A percentile compares a stretch with the other conserved stretches of the same genome.
phyloP scores from a whole-genome alignment of 169 alveolate species.

The Cryptosporidium xiaoi region DNA sequence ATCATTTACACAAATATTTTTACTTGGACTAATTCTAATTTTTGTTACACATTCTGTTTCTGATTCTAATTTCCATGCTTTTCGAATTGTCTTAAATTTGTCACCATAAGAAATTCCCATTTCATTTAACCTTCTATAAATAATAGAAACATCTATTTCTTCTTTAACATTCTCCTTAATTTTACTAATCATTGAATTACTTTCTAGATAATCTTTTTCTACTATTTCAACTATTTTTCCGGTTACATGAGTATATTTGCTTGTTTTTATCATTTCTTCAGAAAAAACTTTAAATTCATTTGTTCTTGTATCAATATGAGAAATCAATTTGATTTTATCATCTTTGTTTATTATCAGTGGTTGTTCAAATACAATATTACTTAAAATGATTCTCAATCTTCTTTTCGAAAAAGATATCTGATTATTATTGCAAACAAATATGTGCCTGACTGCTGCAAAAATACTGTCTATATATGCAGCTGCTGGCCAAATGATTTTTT shows the following conservation, averaged over 20 bases:
- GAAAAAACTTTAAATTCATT: constrained; percentile 27
- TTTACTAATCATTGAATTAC: background rate
- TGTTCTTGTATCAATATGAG: background rate
- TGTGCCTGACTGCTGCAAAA: constrained; percentile 42
- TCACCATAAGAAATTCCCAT: constrained; percentile 81
- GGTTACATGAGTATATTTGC: constrained; percentile 15
- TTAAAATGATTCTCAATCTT: constrained; percentile 13
- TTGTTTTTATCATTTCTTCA: background rate
- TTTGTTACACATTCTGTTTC: constrained; percentile 46
- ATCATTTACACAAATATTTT: background rate
- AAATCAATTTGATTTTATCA: background rate
- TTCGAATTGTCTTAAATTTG: constrained; percentile 78
- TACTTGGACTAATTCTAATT: background rate
- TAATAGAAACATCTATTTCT: constrained; percentile 64
- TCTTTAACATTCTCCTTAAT: background rate
- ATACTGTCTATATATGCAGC: constrained; percentile 59
- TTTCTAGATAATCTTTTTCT: background rate
- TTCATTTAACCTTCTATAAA: constrained; percentile 76
- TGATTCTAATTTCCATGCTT: constrained; percentile 41
- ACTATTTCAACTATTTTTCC: background rate
- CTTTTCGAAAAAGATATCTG: constrained; percentile 38
- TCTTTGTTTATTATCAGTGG: constrained; percentile 40
- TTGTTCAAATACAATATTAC: constrained; percentile 47
- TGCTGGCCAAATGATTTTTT: constrained; percentile 59
- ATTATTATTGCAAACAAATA: constrained; percentile 42